These are phyloP conservation scores for Dorcoceras hygrometricum DNA, from an alignment of 257 asterid species.

Conservation along the genomic window DNA sequence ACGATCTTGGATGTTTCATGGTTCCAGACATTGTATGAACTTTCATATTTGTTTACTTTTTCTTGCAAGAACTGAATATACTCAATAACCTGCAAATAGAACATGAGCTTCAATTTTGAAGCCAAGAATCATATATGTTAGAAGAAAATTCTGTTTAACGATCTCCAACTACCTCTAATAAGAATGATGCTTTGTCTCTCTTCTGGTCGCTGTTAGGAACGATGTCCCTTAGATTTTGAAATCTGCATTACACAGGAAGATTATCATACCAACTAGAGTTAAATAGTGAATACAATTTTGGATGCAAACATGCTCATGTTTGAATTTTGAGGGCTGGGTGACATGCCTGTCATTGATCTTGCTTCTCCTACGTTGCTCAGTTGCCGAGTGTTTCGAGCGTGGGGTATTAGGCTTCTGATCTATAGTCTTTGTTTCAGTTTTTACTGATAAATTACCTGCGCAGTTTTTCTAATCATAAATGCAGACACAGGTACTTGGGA, in stretches of 20 bases:
- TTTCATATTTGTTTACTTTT: slow-evolving; percentile 66
- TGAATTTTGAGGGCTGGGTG: slow-evolving; percentile 11
- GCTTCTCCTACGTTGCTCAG: slow-evolving; percentile 99
- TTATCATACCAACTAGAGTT: background rate
- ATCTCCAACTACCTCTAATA: slow-evolving; percentile 61
- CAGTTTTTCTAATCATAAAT: slow-evolving; percentile 20
- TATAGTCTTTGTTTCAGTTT: slow-evolving; percentile 55
- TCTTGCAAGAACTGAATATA: slow-evolving; percentile 91
- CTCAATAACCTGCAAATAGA: slow-evolving; percentile 69
- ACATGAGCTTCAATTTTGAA: slow-evolving; percentile 21
- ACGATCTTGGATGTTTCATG: slow-evolving; percentile 57
- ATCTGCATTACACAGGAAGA: slow-evolving; percentile 44
- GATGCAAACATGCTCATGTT: background rate
- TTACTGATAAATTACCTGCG: slow-evolving; percentile 61
- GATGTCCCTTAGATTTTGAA: slow-evolving; percentile 78
- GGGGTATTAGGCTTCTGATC: slow-evolving; percentile 89
- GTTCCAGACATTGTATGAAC: slow-evolving; percentile 66
- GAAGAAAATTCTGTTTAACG: background rate
- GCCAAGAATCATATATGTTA: background rate
- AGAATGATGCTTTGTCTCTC: slow-evolving; percentile 97
- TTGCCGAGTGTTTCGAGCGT: slow-evolving; percentile 97
- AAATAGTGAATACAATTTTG: background rate
- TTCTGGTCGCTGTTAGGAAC: slow-evolving; percentile 91
- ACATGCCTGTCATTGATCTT: slow-evolving; percentile 96
- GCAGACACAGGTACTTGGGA: background rate